These are phyloP conservation scores for Colletotrichum acutatum DNA, from an alignment of 2,329 filamentous ascomycete genomes.

Conservation along the genomic window DNA sequence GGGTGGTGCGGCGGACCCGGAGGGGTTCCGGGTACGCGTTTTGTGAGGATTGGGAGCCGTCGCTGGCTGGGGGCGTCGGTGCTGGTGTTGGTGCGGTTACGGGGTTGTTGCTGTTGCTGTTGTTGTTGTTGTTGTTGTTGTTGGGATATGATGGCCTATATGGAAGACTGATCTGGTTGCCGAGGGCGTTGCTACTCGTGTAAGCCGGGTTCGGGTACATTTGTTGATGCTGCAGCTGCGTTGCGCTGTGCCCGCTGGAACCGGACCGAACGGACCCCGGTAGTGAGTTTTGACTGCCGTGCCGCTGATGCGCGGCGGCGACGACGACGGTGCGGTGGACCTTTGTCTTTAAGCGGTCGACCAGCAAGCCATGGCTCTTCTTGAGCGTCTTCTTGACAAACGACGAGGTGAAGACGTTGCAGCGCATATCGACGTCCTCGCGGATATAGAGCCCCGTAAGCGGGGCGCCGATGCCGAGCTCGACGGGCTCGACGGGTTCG, in stretches of 20 bases:
- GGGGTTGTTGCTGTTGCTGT: too few species aligned
- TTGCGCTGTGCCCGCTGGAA: background rate
- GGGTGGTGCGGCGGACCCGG: slow-evolving; percentile 16
- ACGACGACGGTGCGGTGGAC: background rate
- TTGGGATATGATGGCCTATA: slow-evolving; percentile 18
- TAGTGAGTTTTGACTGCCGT: slow-evolving; percentile 20
- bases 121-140: background rate
- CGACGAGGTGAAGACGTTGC: slow-evolving; percentile 78
- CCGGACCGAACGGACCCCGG: background rate
- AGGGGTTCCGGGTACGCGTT: slow-evolving; percentile 24
- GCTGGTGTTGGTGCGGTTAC: background rate
- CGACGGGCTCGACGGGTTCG: slow-evolving; percentile 72
- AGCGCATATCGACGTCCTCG: slow-evolving; percentile 88
- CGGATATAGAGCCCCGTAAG: slow-evolving; percentile 78
- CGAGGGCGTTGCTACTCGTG: background rate
- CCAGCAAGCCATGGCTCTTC: slow-evolving; percentile 77
- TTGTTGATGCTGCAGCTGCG: background rate
- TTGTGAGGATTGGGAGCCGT: background rate
- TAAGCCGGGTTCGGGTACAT: background rate
- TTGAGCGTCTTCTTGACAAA: slow-evolving; percentile 89
- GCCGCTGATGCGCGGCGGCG: background rate
- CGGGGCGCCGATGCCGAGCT: slow-evolving; percentile 75
- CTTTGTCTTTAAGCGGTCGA: slow-evolving; percentile 68
- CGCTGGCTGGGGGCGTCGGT: background rate
- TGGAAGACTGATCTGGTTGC: slow-evolving; percentile 11